Evolutionary conservation across 495 filamentous ascomycete genomes (phyloP).

Genomic region (Durotheca rogersii): DNA sequence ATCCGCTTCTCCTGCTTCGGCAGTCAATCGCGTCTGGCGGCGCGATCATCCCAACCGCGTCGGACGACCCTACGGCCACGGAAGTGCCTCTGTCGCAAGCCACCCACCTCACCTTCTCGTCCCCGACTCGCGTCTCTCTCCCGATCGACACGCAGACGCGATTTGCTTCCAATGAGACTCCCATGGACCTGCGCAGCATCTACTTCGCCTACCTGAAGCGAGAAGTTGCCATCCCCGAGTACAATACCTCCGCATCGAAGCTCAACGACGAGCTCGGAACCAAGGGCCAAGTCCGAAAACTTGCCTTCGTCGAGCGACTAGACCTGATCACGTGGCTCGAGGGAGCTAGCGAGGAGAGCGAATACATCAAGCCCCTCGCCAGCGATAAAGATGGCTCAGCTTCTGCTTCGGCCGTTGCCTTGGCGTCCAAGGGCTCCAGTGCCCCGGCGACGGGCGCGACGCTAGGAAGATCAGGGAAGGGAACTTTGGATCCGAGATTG

Average conservation of each 20-base stretch:
- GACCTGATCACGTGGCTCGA: conserved; percentile 92
- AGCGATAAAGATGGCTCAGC: conserved; percentile 56
- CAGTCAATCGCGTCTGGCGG: conserved; percentile 68
- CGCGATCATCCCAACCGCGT: conserved; percentile 68
- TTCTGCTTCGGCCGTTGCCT: conserved; percentile 46
- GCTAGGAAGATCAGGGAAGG: conserved; percentile 52
- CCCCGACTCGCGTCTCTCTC: conserved; percentile 62
- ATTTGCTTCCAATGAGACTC: conserved; percentile 67
- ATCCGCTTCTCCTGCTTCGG: conserved; percentile 78
- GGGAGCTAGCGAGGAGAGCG: conserved; percentile 81
- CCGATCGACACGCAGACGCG: conserved; percentile 77
- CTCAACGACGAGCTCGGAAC: conserved; percentile 76
- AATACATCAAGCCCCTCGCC: conserved; percentile 84
- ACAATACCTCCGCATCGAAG: conserved; percentile 77
- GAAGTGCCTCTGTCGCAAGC: conserved; percentile 66
- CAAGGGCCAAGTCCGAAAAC: conserved; percentile 68
- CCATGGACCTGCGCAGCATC: conserved; percentile 88
- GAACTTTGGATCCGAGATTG: conserved; percentile 73
- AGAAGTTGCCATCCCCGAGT: conserved; percentile 81
- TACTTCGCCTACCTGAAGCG: conserved; percentile 94
- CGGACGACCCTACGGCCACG: conserved; percentile 52
- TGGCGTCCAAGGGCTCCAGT: conserved; percentile 52
- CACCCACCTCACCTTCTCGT: conserved; percentile 76
- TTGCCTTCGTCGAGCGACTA: conserved; percentile 85
- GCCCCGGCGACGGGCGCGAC: conserved; percentile 48